Evolutionary conservation across 1,139 yeast species (phyloP).

Genomic region (Blastobotrys proliferans): DNA sequence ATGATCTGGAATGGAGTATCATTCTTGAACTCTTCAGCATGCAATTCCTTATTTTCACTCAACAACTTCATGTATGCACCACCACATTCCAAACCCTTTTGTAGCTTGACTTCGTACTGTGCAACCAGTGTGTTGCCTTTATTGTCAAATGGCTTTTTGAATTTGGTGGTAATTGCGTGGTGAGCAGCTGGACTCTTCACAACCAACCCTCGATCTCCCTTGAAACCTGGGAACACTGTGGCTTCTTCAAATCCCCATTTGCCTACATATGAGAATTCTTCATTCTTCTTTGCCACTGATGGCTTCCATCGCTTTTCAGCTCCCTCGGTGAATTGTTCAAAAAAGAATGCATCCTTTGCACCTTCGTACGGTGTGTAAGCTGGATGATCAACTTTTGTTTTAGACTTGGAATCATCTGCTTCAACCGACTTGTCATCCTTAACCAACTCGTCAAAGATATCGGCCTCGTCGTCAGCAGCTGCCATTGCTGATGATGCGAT

Average conservation of each 20-base stretch:
- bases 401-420: background rate
- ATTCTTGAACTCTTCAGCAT: slow-evolving; percentile 48
- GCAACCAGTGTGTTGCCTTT: slow-evolving; percentile 64
- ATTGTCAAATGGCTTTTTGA: slow-evolving; percentile 54
- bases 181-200: slow-evolving; percentile 71
- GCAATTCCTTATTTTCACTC: slow-evolving; percentile 45
- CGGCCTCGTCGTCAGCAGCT: slow-evolving; percentile 9
- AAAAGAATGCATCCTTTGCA: slow-evolving; percentile 43
- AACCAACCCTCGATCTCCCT: slow-evolving; percentile 68
- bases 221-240: slow-evolving; percentile 50
- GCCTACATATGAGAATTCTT: slow-evolving; percentile 58
- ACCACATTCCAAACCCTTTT: slow-evolving; percentile 73
- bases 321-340: slow-evolving; percentile 63
- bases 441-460: slow-evolving; percentile 15
- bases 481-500: slow-evolving; percentile 17
- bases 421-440: background rate
- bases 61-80: slow-evolving; percentile 84
- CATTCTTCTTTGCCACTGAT: slow-evolving; percentile 55
- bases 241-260: slow-evolving; percentile 70
- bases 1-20: slow-evolving; percentile 75
- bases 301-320: slow-evolving; percentile 53
- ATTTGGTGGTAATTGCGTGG: slow-evolving; percentile 67
- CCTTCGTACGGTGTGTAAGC: slow-evolving; percentile 20
- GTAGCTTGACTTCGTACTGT: slow-evolving; percentile 85
- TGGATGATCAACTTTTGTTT: slow-evolving; percentile 27